phyloP scores from a whole-genome alignment of 208 protist genomes.

The Acanthamoeba sp. region DNA sequence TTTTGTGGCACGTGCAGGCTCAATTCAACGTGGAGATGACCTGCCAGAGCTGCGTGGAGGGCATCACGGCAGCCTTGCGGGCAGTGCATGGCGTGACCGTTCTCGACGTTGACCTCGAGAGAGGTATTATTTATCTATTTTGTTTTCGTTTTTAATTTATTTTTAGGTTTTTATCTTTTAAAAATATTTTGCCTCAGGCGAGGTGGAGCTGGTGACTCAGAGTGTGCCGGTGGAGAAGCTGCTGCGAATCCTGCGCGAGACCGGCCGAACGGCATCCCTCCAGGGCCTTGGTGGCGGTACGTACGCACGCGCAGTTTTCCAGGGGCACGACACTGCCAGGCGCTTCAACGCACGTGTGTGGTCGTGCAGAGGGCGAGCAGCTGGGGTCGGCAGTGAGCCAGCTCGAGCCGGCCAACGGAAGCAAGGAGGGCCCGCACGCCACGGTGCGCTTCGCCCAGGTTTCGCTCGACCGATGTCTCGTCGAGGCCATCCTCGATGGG shows the following conservation, averaged over 20 bases:
- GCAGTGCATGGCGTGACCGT: slow-evolving; percentile 4
- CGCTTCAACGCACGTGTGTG: not conserved
- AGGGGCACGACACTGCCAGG: not conserved
- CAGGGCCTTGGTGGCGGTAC: slow-evolving; percentile 36
- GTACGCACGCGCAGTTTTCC: no score
- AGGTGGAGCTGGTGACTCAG: not conserved
- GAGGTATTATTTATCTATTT: not conserved
- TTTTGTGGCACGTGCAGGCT: not conserved
- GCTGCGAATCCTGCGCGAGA: slow-evolving; percentile 7
- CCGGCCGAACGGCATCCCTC: slow-evolving; percentile 1
- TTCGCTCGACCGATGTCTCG: not conserved
- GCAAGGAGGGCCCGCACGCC: slow-evolving; percentile 1
- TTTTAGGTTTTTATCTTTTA: not conserved
- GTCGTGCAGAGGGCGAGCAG: slow-evolving; percentile 37
- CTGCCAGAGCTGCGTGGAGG: slow-evolving; percentile 44
- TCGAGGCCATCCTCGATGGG: slow-evolving; percentile 20
- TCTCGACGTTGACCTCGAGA: not conserved
- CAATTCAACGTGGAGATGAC: slow-evolving; percentile 39
- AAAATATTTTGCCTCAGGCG: not conserved
- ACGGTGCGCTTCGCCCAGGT: slow-evolving; percentile 46
- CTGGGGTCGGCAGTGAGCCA: slow-evolving; percentile 23
- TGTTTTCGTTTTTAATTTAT: not conserved
- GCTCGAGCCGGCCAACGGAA: slow-evolving; percentile 10
- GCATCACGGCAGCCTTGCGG: not conserved
- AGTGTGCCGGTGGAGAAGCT: slow-evolving; percentile 49